These are phyloP conservation scores for Lactuca saligna DNA, from an alignment of 129 eudicot species.

Conservation along the genomic window DNA sequence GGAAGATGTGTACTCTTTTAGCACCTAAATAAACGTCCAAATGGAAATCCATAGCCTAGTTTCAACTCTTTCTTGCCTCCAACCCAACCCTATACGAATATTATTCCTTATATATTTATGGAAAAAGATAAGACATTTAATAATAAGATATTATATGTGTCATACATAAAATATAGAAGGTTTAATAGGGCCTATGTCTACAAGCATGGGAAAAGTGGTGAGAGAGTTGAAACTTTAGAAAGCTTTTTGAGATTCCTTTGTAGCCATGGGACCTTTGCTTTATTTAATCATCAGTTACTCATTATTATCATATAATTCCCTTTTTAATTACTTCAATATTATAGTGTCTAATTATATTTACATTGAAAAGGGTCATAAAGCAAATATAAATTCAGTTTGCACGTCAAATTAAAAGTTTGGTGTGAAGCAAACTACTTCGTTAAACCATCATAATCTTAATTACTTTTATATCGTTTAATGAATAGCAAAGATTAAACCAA, in stretches of 20 bases:
- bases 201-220: conserved; percentile 26
- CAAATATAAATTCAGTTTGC: conserved; percentile 19
- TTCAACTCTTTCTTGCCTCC: conserved; percentile 12
- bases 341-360: not conserved
- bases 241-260: conserved; percentile 29
- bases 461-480: not conserved
- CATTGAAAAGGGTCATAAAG: not conserved
- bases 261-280: conserved; percentile 19
- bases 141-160: not conserved
- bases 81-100: not conserved
- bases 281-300: conserved; percentile 25
- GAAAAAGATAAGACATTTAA: not conserved
- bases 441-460: conserved; percentile 4
- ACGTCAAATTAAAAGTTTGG: conserved; percentile 14
- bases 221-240: conserved; percentile 10
- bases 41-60: not conserved
- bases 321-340: not conserved
- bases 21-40: not conserved
- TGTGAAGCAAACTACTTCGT: conserved; percentile 20
- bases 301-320: not conserved
- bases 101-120: not conserved
- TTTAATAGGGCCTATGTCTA: conserved; percentile 16
- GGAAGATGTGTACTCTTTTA: not conserved
- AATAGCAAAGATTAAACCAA: not conserved
- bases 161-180: not conserved